Evolutionary conservation across 2,329 filamentous ascomycete genomes (phyloP).

Genomic region (Aspergillus sojae): DNA sequence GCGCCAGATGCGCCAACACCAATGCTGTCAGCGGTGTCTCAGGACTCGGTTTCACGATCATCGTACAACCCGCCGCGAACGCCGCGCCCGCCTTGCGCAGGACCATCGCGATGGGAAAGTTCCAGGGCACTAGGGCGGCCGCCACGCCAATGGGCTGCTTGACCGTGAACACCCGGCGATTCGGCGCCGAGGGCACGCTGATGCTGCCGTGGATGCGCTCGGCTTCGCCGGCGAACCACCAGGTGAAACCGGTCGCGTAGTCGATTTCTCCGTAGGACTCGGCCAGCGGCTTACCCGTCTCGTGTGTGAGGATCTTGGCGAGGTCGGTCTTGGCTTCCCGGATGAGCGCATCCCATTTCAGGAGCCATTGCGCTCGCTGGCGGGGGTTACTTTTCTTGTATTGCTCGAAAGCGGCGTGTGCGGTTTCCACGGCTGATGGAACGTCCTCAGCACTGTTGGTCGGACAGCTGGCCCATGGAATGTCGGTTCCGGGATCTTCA

Average conservation of each 20-base stretch:
- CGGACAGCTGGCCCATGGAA: constrained; percentile 55
- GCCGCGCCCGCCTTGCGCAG: constrained; percentile 69
- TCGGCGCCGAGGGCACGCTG: constrained; percentile 61
- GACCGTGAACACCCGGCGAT: constrained; percentile 68
- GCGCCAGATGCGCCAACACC: constrained; percentile 55
- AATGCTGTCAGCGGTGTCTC: constrained; percentile 65
- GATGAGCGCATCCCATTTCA: constrained; percentile 68
- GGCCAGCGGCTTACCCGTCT: constrained; percentile 61
- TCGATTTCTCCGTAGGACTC: constrained; percentile 60
- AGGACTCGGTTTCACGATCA: constrained; percentile 73
- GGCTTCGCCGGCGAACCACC: constrained; percentile 65
- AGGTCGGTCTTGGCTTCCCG: constrained; percentile 64
- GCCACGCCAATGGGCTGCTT: constrained; percentile 74
- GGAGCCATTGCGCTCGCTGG: constrained; percentile 62
- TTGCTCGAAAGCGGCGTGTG: constrained; percentile 62
- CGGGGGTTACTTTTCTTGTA: constrained; percentile 65
- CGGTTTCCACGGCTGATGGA: constrained; percentile 60
- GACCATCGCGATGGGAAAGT: constrained; percentile 70
- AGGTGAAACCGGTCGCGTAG: constrained; percentile 57
- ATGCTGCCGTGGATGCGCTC: constrained; percentile 65
- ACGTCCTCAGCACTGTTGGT: constrained; percentile 61
- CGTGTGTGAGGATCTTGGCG: constrained; percentile 64
- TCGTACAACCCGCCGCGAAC: constrained; percentile 71
- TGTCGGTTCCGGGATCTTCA: constrained; percentile 55
- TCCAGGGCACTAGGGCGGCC: constrained; percentile 72